Evolutionary conservation across 2,329 filamentous ascomycete species (phyloP).

Genomic region (Aspergillus glaucus): DNA sequence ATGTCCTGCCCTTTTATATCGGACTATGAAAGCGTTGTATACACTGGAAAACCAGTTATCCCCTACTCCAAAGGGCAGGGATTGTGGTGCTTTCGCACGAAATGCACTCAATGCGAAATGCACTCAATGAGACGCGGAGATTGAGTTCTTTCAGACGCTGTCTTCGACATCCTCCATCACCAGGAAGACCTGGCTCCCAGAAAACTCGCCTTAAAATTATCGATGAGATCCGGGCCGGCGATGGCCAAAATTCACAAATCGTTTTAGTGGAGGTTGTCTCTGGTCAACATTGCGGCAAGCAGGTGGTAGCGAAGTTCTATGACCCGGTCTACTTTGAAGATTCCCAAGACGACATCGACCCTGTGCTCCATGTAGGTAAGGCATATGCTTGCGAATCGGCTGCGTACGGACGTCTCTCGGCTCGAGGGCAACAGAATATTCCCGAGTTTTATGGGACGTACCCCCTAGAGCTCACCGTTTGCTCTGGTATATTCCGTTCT

Average conservation of each 20-base stretch:
- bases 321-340: not conserved
- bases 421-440: not conserved
- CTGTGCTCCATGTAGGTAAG: not conserved
- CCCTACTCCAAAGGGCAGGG: no score
- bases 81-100: no score
- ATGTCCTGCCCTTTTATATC: no score
- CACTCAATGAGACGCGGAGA: no score
- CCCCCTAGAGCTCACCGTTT: not conserved
- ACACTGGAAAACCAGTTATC: no score
- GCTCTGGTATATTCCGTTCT: not conserved
- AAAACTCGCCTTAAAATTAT: not conserved
- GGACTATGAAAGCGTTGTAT: no score
- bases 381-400: not conserved
- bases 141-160: no score
- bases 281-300: not conserved
- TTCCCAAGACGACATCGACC: not conserved
- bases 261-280: not conserved
- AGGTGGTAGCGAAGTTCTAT: not conserved
- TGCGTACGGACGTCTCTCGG: not conserved
- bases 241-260: not conserved
- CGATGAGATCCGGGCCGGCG: not conserved
- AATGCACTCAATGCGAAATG: no score
- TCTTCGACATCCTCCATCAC: not conserved
- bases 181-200: not conserved
- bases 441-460: not conserved